Conservation (phyloP, 2,329 filamentous ascomycete genomes). For the Neopestalotiopsis sp. region DNA sequence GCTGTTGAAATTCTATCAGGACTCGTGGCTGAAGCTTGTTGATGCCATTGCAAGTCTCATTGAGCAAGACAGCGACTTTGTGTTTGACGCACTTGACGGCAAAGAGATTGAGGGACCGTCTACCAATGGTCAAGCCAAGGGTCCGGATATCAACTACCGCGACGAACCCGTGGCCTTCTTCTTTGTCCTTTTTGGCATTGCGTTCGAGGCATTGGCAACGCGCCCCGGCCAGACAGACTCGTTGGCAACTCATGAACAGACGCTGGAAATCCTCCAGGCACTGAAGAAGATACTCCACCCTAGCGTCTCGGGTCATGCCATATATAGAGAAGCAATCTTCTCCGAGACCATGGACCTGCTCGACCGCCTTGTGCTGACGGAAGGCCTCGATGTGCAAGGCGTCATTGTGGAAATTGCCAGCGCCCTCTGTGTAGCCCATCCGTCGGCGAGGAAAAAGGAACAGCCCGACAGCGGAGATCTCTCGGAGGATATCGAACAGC, state of each 20-base stretch:
- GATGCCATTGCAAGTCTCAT: slow-evolving; percentile 97
- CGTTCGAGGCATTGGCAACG: slow-evolving; percentile 92
- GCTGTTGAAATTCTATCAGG: slow-evolving; percentile 92
- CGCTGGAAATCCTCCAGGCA: slow-evolving; percentile 85
- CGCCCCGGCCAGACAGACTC: slow-evolving; percentile 71
- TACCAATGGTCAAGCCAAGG: slow-evolving; percentile 61
- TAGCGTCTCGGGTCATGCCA: slow-evolving; percentile 92
- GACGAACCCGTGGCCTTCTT: slow-evolving; percentile 99
- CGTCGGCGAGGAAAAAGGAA: slow-evolving; percentile 77
- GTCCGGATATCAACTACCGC: slow-evolving; percentile 91
- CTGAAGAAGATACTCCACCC: slow-evolving; percentile 95
- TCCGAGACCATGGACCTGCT: slow-evolving; percentile 96
- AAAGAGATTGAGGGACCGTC: slow-evolving; percentile 64
- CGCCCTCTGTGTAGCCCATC: slow-evolving; percentile 88
- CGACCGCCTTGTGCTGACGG: slow-evolving; percentile 89
- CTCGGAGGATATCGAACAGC: slow-evolving; percentile 95
- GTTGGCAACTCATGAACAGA: slow-evolving; percentile 77
- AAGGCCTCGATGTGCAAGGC: slow-evolving; percentile 84
- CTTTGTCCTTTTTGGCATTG: slow-evolving; percentile 95
- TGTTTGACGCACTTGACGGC: slow-evolving; percentile 94
- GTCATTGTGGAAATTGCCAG: slow-evolving; percentile 95
- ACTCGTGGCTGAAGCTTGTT: slow-evolving; percentile 94
- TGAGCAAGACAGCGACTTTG: slow-evolving; percentile 96
- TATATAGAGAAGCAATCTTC: slow-evolving; percentile 95
- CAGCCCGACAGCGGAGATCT: slow-evolving; percentile 76